phyloP scores from a whole-genome alignment of 495 filamentous ascomycete species.

The Pyrenula massariospora region DNA sequence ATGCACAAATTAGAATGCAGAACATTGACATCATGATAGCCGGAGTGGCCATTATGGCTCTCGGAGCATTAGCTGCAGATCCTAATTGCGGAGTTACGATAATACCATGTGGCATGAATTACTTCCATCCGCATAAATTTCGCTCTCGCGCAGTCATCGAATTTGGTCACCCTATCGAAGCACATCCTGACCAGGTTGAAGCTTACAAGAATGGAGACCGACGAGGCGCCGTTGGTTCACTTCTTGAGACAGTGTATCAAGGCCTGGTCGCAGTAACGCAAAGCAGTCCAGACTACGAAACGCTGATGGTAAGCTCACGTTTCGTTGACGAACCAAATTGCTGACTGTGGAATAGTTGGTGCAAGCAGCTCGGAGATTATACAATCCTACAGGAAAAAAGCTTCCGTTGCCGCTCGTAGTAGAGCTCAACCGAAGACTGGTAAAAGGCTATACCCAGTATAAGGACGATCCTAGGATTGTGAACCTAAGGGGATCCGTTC shows the following conservation, averaged over 20 bases:
- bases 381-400: conserved; percentile 90
- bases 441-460: conserved; percentile 85
- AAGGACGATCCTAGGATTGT: conserved; percentile 84
- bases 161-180: conserved; percentile 79
- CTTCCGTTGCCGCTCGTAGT: conserved; percentile 88
- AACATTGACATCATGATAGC: conserved; percentile 34
- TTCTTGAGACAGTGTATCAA: conserved; percentile 80
- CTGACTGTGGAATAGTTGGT: conserved; percentile 48
- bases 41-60: conserved; percentile 94
- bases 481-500: conserved; percentile 64
- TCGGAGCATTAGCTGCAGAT: conserved; percentile 79
- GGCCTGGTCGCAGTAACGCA: conserved; percentile 82
- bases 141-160: conserved; percentile 92
- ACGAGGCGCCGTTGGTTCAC: conserved; percentile 67
- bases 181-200: conserved; percentile 70
- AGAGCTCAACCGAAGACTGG: conserved; percentile 87
- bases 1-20: too few relatives aligned
- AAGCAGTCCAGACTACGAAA: conserved; percentile 90
- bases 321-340: background rate
- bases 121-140: conserved; percentile 99
- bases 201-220: conserved; percentile 73
- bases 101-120: conserved; percentile 99
- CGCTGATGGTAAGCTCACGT: conserved; percentile 61
- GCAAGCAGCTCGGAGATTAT: conserved; percentile 86
- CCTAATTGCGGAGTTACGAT: conserved; percentile 91